phyloP scores from a whole-genome alignment of 2,329 filamentous ascomycete genomes.

The Pseudopyricularia cyperi region DNA sequence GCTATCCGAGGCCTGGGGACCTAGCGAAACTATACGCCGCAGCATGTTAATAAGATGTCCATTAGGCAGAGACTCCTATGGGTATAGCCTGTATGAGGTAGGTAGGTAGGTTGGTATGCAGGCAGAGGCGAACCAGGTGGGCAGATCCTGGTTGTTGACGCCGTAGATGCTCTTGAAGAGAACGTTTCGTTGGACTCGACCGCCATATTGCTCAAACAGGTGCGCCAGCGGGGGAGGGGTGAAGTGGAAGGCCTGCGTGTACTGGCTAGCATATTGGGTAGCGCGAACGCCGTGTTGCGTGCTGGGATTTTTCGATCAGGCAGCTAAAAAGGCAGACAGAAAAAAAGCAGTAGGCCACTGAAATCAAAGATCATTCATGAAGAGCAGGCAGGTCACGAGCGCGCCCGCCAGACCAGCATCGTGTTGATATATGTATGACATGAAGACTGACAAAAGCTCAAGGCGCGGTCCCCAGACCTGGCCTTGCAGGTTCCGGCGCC shows the following conservation, averaged over 20 bases:
- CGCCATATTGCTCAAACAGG: not conserved
- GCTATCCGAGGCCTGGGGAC: slow-evolving; percentile 26
- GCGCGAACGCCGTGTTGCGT: not conserved
- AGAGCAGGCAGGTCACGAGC: no score
- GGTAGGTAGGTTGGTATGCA: not conserved
- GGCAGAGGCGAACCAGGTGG: not conserved
- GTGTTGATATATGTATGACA: no score
- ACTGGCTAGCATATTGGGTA: not conserved
- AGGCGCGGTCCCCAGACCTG: no score
- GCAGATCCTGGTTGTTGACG: not conserved
- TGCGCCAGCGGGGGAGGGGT: not conserved
- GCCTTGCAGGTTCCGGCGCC: no score
- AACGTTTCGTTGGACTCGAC: not conserved
- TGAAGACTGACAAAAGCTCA: no score
- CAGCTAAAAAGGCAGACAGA: not conserved
- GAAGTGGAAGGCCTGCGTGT: not conserved
- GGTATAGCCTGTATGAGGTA: not conserved
- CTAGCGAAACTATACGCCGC: slow-evolving; percentile 27
- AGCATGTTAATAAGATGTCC: slow-evolving; percentile 23
- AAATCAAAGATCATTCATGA: no score
- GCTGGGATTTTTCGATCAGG: not conserved
- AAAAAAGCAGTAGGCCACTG: not conserved
- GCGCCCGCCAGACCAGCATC: no score
- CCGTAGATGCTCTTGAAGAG: not conserved
- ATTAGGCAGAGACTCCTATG: slow-evolving; percentile 2